phyloP scores from a whole-genome alignment of 2,329 filamentous ascomycete species.

The Pseudopyrenochaeta lycopersici region DNA sequence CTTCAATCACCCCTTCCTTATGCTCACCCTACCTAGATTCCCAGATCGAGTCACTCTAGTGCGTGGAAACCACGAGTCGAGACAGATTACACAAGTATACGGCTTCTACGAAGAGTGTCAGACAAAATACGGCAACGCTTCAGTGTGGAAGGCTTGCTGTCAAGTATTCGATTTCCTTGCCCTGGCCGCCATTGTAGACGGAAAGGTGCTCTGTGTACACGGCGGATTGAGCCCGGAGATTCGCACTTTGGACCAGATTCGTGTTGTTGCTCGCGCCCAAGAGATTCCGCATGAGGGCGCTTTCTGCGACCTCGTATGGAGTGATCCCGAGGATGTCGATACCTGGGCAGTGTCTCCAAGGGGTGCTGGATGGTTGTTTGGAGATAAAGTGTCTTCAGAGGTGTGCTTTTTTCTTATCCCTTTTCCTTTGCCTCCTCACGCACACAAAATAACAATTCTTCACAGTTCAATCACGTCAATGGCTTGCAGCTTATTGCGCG shows the following conservation, averaged over 20 bases:
- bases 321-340: slow-evolving; percentile 75
- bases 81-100: slow-evolving; percentile 99
- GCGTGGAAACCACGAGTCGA: slow-evolving; percentile 91
- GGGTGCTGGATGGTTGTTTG: slow-evolving; percentile 74
- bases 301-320: slow-evolving; percentile 98
- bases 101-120: slow-evolving; percentile 99
- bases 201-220: slow-evolving; percentile 99
- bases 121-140: slow-evolving; percentile 98
- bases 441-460: background rate
- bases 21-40: slow-evolving; percentile 59
- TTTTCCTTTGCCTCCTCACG: background rate
- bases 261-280: slow-evolving; percentile 76
- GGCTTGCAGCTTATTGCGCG: slow-evolving; percentile 75
- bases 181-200: slow-evolving; percentile 95
- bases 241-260: slow-evolving; percentile 88
- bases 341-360: slow-evolving; percentile 75
- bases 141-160: slow-evolving; percentile 99
- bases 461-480: slow-evolving; percentile 77
- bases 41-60: slow-evolving; percentile 77
- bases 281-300: slow-evolving; percentile 98
- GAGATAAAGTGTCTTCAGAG: slow-evolving; percentile 76
- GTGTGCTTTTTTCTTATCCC: no score
- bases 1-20: background rate
- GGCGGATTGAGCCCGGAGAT: slow-evolving; percentile 98
- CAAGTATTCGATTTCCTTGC: slow-evolving; percentile 99